These are phyloP conservation scores for Nannizzia gypsea DNA, from an alignment of 2,329 filamentous ascomycete genomes.

Conservation along the genomic window DNA sequence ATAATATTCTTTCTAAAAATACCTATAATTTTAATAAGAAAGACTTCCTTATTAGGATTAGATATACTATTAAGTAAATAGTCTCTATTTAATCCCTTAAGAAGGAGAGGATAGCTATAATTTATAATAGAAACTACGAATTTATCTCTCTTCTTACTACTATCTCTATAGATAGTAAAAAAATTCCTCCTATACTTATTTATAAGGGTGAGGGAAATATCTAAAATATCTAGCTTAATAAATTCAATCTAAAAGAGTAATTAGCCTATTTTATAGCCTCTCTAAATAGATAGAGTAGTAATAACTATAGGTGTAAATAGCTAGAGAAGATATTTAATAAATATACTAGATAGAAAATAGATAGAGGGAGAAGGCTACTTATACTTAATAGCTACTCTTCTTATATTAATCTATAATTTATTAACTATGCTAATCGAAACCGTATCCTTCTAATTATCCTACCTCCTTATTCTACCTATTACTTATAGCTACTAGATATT, in stretches of 20 bases:
- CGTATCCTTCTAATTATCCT: not conserved
- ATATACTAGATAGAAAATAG: not conserved
- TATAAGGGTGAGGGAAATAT: not conserved
- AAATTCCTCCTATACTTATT: not conserved
- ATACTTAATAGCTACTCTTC: no score
- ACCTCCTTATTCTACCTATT: not conserved
- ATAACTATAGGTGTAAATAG: not conserved
- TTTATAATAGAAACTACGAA: constrained; percentile 16
- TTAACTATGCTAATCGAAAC: not conserved
- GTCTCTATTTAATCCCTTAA: not conserved
- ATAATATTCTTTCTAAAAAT: not conserved
- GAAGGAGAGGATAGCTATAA: not conserved
- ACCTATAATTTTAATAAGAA: constrained; percentile 2
- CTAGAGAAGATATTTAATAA: not conserved
- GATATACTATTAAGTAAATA: not conserved
- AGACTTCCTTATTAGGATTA: not conserved
- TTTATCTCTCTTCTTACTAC: not conserved
- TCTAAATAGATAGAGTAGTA: not conserved
- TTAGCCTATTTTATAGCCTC: not conserved
- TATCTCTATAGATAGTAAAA: not conserved
- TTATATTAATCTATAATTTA: no score
- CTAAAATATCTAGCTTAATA: not conserved
- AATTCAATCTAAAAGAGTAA: not conserved
- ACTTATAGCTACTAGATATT: not conserved
- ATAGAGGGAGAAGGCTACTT: no score